Conservation (phyloP, 441 rosid species). For the Populus tomentosa region DNA sequence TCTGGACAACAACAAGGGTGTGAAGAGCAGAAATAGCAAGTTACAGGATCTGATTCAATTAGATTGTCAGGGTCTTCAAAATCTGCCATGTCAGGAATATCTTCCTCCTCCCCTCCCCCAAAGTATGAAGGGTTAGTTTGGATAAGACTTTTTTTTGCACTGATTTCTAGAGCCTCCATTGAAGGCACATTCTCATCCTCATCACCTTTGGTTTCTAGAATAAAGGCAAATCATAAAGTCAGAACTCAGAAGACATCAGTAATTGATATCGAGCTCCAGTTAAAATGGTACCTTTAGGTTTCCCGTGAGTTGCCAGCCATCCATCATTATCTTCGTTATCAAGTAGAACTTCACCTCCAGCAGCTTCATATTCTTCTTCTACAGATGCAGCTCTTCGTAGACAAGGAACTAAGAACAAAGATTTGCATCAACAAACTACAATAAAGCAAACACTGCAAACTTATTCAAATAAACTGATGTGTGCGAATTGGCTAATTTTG, state of each 20-base stretch:
- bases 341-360: slow-evolving; percentile 91
- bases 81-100: slow-evolving; percentile 93
- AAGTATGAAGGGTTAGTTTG: slow-evolving; percentile 75
- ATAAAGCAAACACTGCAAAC: background rate
- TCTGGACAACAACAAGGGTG: background rate
- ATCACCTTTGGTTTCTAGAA: slow-evolving; percentile 49
- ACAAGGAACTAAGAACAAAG: slow-evolving; percentile 66
- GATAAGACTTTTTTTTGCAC: slow-evolving; percentile 39
- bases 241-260: slow-evolving; percentile 5
- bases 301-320: slow-evolving; percentile 98
- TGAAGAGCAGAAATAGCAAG: slow-evolving; percentile 15
- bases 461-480: background rate
- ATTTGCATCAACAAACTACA: background rate
- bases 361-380: slow-evolving; percentile 92
- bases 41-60: slow-evolving; percentile 74
- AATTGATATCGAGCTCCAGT: slow-evolving; percentile 1
- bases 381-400: slow-evolving; percentile 88
- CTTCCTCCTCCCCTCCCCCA: slow-evolving; percentile 83
- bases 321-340: slow-evolving; percentile 97
- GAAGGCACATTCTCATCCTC: slow-evolving; percentile 90
- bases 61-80: slow-evolving; percentile 72
- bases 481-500: background rate
- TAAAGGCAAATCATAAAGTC: slow-evolving; percentile 1
- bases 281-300: slow-evolving; percentile 61
- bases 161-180: slow-evolving; percentile 73